Conservation (phyloP, 306 rosid species). For the Albizia julibrissin region DNA sequence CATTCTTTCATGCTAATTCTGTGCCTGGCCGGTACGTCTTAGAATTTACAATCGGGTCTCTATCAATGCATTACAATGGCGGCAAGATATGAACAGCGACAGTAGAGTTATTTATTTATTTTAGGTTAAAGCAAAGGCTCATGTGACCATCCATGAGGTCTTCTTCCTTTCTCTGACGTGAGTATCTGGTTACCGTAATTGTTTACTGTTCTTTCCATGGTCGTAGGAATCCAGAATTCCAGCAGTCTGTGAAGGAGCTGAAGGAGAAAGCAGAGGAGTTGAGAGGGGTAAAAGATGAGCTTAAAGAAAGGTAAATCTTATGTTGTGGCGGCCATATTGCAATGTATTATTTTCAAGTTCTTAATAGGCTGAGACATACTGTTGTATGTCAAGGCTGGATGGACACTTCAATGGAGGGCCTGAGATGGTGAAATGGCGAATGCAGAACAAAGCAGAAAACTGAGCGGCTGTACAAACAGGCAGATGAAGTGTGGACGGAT, state of each 20-base stretch:
- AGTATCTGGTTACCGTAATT: not conserved
- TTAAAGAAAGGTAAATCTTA: slow-evolving; percentile 69
- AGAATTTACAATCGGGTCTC: not conserved
- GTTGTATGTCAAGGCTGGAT: slow-evolving; percentile 95
- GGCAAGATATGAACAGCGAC: not conserved
- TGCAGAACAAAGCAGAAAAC: slow-evolving; percentile 99
- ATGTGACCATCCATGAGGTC: slow-evolving; percentile 2
- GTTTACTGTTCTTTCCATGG: slow-evolving; percentile 22
- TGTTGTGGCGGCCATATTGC: slow-evolving; percentile 26
- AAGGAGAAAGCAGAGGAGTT: slow-evolving; percentile 81
- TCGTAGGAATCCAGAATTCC: slow-evolving; percentile 70
- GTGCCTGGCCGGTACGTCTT: not conserved
- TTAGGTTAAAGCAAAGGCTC: not conserved
- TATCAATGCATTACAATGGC: not conserved
- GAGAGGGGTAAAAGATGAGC: slow-evolving; percentile 71
- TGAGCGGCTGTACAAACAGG: slow-evolving; percentile 85
- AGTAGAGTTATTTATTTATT: not conserved
- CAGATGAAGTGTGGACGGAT: slow-evolving; percentile 83
- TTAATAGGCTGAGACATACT: slow-evolving; percentile 88
- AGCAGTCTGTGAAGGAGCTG: slow-evolving; percentile 75
- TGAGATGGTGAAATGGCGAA: slow-evolving; percentile 86
- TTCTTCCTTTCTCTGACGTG: not conserved
- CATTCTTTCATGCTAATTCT: not conserved
- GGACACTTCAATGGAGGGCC: slow-evolving; percentile 70
- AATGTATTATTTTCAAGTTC: slow-evolving; percentile 20